phyloP scores from a whole-genome alignment of 2,329 filamentous ascomycete species.

The Colletotrichum tropicicola region DNA sequence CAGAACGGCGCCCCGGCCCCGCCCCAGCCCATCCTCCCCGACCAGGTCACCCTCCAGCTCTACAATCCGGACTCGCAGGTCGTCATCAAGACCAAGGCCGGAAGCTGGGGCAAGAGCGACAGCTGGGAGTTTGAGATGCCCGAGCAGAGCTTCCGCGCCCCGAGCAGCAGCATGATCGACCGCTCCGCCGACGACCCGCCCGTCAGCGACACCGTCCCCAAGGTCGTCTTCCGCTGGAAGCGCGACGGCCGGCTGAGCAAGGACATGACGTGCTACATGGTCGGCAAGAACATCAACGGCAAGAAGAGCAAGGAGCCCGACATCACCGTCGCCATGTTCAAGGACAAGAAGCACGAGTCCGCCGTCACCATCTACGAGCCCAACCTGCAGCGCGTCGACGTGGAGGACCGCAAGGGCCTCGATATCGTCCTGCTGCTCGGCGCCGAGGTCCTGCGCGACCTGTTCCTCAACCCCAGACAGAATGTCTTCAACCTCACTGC shows the following conservation, averaged over 20 bases:
- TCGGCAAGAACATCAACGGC: slow-evolving; percentile 76
- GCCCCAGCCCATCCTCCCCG: slow-evolving; percentile 75
- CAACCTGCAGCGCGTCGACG: slow-evolving; percentile 87
- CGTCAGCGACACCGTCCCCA: slow-evolving; percentile 67
- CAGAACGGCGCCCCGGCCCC: slow-evolving; percentile 70
- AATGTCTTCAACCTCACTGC: slow-evolving; percentile 82
- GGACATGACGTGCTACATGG: slow-evolving; percentile 89
- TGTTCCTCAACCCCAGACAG: slow-evolving; percentile 70
- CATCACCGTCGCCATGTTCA: slow-evolving; percentile 92
- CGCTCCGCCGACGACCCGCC: slow-evolving; percentile 62
- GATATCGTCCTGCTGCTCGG: slow-evolving; percentile 80
- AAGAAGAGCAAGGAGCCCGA: slow-evolving; percentile 92
- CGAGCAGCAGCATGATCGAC: slow-evolving; percentile 82
- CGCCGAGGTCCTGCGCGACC: slow-evolving; percentile 71
- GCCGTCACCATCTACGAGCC: slow-evolving; percentile 89
- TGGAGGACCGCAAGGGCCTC: slow-evolving; percentile 93
- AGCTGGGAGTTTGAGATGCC: slow-evolving; percentile 95
- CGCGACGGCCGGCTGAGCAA: slow-evolving; percentile 86
- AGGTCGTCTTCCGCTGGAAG: slow-evolving; percentile 88
- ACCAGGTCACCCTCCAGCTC: slow-evolving; percentile 83
- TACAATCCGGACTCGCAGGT: slow-evolving; percentile 94
- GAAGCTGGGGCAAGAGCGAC: slow-evolving; percentile 82
- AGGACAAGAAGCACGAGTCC: slow-evolving; percentile 70
- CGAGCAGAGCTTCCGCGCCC: slow-evolving; percentile 81
- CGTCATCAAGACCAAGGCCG: slow-evolving; percentile 73